A percentile compares a stretch with the other conserved stretches of the same genome.
These are phyloP conservation scores for Penicillium rolfsii DNA, from an alignment of 2,329 filamentous ascomycete genomes.

Conservation along the genomic window DNA sequence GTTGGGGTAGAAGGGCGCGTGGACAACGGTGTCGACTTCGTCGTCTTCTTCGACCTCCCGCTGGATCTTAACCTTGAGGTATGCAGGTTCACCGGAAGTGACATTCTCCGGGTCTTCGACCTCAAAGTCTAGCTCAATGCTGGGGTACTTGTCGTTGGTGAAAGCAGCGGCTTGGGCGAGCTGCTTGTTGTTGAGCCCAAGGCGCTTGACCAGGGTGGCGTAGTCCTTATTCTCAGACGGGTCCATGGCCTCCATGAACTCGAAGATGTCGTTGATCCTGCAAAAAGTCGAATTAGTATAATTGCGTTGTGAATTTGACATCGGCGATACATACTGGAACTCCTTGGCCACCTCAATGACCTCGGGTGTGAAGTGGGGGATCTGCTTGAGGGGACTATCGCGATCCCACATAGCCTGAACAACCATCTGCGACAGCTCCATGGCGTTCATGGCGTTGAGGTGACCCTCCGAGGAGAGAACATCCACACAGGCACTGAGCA, in stretches of 20 bases:
- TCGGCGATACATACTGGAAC: slow-evolving; percentile 63
- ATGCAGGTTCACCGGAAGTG: slow-evolving; percentile 76
- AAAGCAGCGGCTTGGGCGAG: slow-evolving; percentile 88
- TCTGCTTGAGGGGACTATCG: slow-evolving; percentile 94
- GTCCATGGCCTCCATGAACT: slow-evolving; percentile 99
- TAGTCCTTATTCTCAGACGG: slow-evolving; percentile 88
- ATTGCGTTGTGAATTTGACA: slow-evolving; percentile 28
- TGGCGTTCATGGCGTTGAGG: slow-evolving; percentile 95
- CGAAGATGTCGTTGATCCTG: slow-evolving; percentile 89
- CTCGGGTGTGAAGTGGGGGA: slow-evolving; percentile 87
- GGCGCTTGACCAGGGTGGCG: slow-evolving; percentile 71
- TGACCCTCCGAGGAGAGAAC: slow-evolving; percentile 94
- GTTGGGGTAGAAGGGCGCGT: slow-evolving; percentile 90
- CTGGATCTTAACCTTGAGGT: slow-evolving; percentile 81
- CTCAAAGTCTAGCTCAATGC: slow-evolving; percentile 87
- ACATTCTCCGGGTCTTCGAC: slow-evolving; percentile 80
- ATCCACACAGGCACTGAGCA: slow-evolving; percentile 90
- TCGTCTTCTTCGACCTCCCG: slow-evolving; percentile 77
- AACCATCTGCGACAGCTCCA: slow-evolving; percentile 99
- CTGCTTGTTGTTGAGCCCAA: slow-evolving; percentile 79
- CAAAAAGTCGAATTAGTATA: slow-evolving; percentile 26
- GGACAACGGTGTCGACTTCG: slow-evolving; percentile 79
- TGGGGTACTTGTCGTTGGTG: slow-evolving; percentile 95
- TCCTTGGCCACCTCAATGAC: slow-evolving; percentile 81
- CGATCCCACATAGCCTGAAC: slow-evolving; percentile 99